Base-by-base conservation (phyloP, 176 grass and related monocot genomes). In the Luzula sylvatica region DNA sequence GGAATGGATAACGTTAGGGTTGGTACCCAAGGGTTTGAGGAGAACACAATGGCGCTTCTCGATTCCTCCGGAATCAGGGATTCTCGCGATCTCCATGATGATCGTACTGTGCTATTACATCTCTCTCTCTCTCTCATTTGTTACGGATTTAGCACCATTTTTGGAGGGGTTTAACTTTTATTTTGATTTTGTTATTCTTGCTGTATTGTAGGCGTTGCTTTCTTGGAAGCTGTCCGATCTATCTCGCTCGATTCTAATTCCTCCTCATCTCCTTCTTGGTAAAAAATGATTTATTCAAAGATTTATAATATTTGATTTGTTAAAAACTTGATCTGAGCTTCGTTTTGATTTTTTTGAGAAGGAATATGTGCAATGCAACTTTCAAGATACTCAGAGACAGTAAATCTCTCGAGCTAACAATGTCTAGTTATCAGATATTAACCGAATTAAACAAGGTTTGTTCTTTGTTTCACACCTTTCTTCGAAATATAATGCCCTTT, bases 41-140 rank as follows among this genome's bases (percentile, higher is more conserved):
- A 87, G 56, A 95, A 95, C 73, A 78, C 70, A 68, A 88, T 95
- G 83, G 83, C 83, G 13, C 76, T 95, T 70, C 83, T 95, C 52
- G 83, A 92, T 29, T 74, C 76, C 17, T 84, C 69, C 49, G 83
- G 80, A 69, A 78, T 95, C 80, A 88, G 75, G 76, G 83, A 84
- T 20, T 71, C 80, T 22, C 73, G 64, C 11, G 89, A 95, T 46
- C 48, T 95, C 56, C 73, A 88, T 24, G 83, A 95, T 20, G 83
- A 95, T 51, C 75, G 88, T 95, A 95, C 50, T 18, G 7, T 8
- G 53, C 11, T 13, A n/a, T 48, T 18, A 2, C 11, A 9, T 56
- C 28, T 18, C 38, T 35, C 35, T 20, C 1, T 30, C 9, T 3
- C 11, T 16, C 1, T 32, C 8, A 32, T 32, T 47, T 29, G n/a